Evolutionary conservation across 1,139 yeast species (phyloP).

Genomic region (Pichia cactophila): DNA sequence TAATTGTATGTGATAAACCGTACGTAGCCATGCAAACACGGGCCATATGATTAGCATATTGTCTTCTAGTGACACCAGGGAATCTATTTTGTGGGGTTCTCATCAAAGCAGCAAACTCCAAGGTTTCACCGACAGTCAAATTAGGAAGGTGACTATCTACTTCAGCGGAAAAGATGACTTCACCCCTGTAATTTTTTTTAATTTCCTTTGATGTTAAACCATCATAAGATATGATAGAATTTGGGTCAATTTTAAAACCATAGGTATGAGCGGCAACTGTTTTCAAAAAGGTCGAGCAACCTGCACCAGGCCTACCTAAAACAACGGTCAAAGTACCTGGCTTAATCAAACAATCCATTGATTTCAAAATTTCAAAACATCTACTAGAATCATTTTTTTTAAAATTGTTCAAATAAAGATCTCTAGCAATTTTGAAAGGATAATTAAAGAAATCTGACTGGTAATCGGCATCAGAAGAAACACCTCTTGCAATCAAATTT

Average conservation of each 20-base stretch:
- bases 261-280: constrained; percentile 64
- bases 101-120: constrained; percentile 54
- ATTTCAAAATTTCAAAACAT: constrained; percentile 50
- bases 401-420: constrained; percentile 12
- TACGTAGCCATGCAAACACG: constrained; percentile 60
- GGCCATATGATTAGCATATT: constrained; percentile 56
- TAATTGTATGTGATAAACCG: constrained; percentile 50
- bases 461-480: constrained; percentile 72
- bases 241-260: constrained; percentile 55
- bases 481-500: constrained; percentile 65
- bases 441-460: constrained; percentile 62
- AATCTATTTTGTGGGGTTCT: constrained; percentile 63
- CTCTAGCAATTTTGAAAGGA: constrained; percentile 22
- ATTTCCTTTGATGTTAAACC: constrained; percentile 46
- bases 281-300: constrained; percentile 72
- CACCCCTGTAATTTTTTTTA: constrained; percentile 50
- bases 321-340: constrained; percentile 78
- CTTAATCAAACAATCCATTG: constrained; percentile 58
- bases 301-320: constrained; percentile 80
- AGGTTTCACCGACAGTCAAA: constrained; percentile 63
- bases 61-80: constrained; percentile 48
- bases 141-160: constrained; percentile 68
- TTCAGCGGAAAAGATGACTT: constrained; percentile 67
- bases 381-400: constrained; percentile 19
- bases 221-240: constrained; percentile 37